Evolutionary conservation across 352 stramenopile species (phyloP), one percentile per base, ranked within the genome.

Genomic region (Pythium periplocum): DNA sequence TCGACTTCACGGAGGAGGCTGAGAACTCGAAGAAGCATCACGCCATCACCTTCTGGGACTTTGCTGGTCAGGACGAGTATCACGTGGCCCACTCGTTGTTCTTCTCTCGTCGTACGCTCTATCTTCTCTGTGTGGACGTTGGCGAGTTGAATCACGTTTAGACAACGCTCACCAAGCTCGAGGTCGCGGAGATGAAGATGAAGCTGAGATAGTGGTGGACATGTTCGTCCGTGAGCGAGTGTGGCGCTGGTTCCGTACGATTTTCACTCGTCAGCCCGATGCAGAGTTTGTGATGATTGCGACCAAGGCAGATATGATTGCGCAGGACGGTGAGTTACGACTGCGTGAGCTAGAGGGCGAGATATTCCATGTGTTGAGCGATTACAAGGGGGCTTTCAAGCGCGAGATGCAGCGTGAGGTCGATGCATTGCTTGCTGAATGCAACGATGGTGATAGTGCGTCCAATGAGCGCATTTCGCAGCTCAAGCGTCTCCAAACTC

Each of bases 31-130:
- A 17, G 6, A 52, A 40, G n/a, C 48, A 34, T 3, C 41, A 64
- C 40, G 45, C 54, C 17, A 41, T 64, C 31, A 51, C 46, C 34
- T 48, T 64, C 3, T 64, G 57, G 57, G 57, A 64, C 33, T 62
- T 53, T 30, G 56, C 56, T 3, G 56, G 56, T 4, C 26, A 62
- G 48, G 51, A 41, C 10, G 12, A 11, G n/a, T 63, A 63, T 40
- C 50, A 63, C 8, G 12, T 40, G 2, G 46, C 42, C 1, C 57
- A 64, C 41, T 48, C 57, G 6, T 35, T 59, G n/a, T 59, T 64
- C 35, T 64, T 52, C 32, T 56, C 57, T 2, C 11, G 12, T 10
- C 45, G 51, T 2, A 59, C 57, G 10, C 31, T 64, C 3, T 64
- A 43, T 31, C 12, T 59, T 6, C 37, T 64, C 4, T 59, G 33